A percentile compares a stretch with the other conserved stretches of the same genome.
Conservation (phyloP, 345 rosid genomes). For the Durio zibethinus region DNA sequence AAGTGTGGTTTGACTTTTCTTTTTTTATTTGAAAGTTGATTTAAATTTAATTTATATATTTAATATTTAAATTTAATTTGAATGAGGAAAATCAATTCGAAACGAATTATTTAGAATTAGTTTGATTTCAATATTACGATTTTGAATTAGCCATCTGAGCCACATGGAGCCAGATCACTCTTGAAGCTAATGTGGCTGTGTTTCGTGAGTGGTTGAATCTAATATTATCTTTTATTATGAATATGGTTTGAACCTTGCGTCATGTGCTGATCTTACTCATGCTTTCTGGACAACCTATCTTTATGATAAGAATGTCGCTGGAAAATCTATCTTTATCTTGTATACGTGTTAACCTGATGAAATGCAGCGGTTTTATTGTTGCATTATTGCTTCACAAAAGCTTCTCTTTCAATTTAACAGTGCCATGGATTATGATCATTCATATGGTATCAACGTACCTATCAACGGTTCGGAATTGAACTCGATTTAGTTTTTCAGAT, state of each 20-base stretch:
- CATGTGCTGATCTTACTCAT: not conserved
- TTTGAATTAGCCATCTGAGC: slow-evolving; percentile 65
- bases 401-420: not conserved
- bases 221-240: not conserved
- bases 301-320: not conserved
- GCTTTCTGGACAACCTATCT: no score
- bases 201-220: not conserved
- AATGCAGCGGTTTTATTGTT: not conserved
- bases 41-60: no score
- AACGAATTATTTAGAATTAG: no score
- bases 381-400: not conserved
- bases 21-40: no score
- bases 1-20: no score
- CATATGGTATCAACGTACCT: no score
- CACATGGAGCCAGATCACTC: slow-evolving; percentile 63
- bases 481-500: no score
- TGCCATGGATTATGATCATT: not conserved
- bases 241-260: not conserved
- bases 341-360: not conserved
- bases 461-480: no score
- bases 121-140: no score
- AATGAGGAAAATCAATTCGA: no score
- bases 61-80: no score
- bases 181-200: not conserved
- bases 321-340: no score